These are phyloP conservation scores for Chamaecyparis obtusa DNA, from an alignment of 75 land plant genomes.

Conservation along the genomic window DNA sequence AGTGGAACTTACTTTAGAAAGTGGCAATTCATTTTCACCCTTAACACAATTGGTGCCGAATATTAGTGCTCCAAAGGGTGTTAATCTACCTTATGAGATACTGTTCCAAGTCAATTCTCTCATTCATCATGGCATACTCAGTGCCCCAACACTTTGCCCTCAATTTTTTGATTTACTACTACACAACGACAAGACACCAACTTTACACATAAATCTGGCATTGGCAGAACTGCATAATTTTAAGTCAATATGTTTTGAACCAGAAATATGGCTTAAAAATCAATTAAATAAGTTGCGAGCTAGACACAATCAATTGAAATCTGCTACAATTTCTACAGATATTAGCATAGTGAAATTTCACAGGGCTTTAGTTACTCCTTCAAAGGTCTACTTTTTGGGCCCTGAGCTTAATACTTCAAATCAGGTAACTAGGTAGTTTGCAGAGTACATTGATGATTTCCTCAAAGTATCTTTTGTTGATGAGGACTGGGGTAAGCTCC, in stretches of 20 bases:
- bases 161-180: slow-evolving; percentile 44
- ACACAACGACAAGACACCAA: slow-evolving; percentile 13
- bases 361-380: slow-evolving; percentile 72
- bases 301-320: slow-evolving; percentile 9
- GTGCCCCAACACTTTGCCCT: slow-evolving; percentile 47
- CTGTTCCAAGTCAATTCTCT: slow-evolving; percentile 67
- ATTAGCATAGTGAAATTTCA: slow-evolving; percentile 52
- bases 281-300: slow-evolving; percentile 6
- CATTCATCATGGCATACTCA: slow-evolving; percentile 58
- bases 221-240: slow-evolving; percentile 49
- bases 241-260: slow-evolving; percentile 50
- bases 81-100: slow-evolving; percentile 45
- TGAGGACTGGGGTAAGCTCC: slow-evolving; percentile 65
- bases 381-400: slow-evolving; percentile 76
- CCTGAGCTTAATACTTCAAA: slow-evolving; percentile 88
- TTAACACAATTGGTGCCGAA: slow-evolving; percentile 46
- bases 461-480: slow-evolving; percentile 87
- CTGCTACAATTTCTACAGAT: slow-evolving; percentile 27
- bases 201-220: slow-evolving; percentile 38
- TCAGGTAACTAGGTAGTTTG: slow-evolving; percentile 62
- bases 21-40: slow-evolving; percentile 20
- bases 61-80: slow-evolving; percentile 24
- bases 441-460: slow-evolving; percentile 61
- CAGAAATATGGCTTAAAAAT: slow-evolving; percentile 32
- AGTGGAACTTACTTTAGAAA: slow-evolving; percentile 27